Evolutionary conservation across 495 filamentous ascomycete genomes (phyloP), one percentile per base, ranked within the genome.

Genomic region (Glutinoglossum americanum): DNA sequence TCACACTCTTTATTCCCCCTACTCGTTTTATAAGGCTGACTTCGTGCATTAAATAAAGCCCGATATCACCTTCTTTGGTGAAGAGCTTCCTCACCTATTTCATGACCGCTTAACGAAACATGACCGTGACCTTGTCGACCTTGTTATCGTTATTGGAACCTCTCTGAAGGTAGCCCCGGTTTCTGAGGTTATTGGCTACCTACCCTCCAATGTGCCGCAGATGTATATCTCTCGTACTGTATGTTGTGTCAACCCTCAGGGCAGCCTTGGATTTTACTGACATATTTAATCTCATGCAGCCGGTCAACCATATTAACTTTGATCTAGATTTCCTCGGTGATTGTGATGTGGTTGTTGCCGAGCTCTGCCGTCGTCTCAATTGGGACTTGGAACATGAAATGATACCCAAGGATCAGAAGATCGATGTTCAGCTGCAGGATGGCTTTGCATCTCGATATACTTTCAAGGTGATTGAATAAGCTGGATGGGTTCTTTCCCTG

Each of bases 31-130:
- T 4, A 9, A 11, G 15, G 48, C 23, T 51, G 51, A 59, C 17
- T 53, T 26, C 61, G 27, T 41, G 15, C 1, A 45, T 5, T 53
- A 59, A 33, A 23, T 41, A 3, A 45, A 79, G 74, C 92, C 92
- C 17, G 92, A 96, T 68, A 97, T 98, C 64, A 95, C 85, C 3
- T 97, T 98, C 76, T 97, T 97, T 63, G 92, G 90, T 49, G 92
- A 98, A 69, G 72, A 79, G 60, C 80, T 98, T 2, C 89, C 89
- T 0, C 79, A 84, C 62, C 76, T 80, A 48, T 98, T 98, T 69
- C 82, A 84, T n/a, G 74, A 79, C 10, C 82, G 89, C 6, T 74
- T 98, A 19, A 71, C 83, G 35, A 73, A 85, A 57, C 80, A 87
- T 64, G 92, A 98, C 66, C 77, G 80, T 41, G 78, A 87, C 54